Percentiles rank a stretch among this genome's conserved stretches.
phyloP scores from a whole-genome alignment of 192 early-diverging fungal genomes.

The Coemansia sp. region DNA sequence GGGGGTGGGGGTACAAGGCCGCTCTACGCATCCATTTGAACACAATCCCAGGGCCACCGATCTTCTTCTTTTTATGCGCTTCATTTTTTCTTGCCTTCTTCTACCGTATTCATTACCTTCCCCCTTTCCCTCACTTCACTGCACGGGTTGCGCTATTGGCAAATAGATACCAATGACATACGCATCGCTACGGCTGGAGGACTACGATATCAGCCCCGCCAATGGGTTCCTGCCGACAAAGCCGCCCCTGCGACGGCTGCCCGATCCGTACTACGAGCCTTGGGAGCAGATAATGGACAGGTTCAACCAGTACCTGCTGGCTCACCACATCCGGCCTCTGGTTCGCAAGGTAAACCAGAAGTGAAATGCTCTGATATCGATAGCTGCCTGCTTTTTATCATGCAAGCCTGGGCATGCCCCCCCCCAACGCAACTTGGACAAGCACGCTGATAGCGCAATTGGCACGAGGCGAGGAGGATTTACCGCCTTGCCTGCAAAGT shows the following conservation, averaged over 20 bases:
- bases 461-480: background rate
- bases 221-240: conserved; percentile 84
- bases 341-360: conserved; percentile 62
- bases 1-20: background rate
- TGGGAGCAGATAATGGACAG: conserved; percentile 84
- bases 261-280: conserved; percentile 74
- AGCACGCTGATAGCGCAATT: conserved; percentile 1
- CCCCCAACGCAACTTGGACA: background rate
- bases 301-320: conserved; percentile 72
- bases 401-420: background rate
- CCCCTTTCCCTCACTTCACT: background rate
- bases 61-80: too few relatives aligned
- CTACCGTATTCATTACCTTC: too few relatives aligned
- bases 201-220: conserved; percentile 77
- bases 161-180: conserved; percentile 8
- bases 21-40: background rate
- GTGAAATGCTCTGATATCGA: background rate
- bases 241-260: conserved; percentile 71
- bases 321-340: conserved; percentile 61
- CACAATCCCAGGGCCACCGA: background rate
- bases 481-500: background rate
- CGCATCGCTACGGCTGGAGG: conserved; percentile 55
- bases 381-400: background rate
- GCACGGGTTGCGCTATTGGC: background rate
- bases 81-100: too few relatives aligned